Base-by-base conservation (phyloP, 2,329 filamentous ascomycete genomes). In the Amylocarpus encephaloides region DNA sequence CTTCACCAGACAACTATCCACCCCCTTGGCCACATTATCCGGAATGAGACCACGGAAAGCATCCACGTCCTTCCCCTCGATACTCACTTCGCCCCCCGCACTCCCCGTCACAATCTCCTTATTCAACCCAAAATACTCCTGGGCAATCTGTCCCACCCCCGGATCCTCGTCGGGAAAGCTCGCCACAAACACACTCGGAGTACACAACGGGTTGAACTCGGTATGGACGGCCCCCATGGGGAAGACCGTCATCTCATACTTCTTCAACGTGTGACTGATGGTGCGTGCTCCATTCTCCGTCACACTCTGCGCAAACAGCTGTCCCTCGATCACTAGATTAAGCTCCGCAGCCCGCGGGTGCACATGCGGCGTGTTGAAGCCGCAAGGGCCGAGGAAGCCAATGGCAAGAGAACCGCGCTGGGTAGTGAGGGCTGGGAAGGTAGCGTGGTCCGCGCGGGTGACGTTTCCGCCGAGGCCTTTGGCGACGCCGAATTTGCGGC, bases 331-430 rank as follows among this genome's bases (percentile, higher is more conserved):
- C 53, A 78, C 69, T 59, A 77, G 64, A 55, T 75, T 73, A 45
- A 79, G 71, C 67, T 79, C 75, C 16, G 72, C 69, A 30, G 73
- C 71, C 35, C 76, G 73, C 43, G 74, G 74, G 63, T 79, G 76
- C 3, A 74, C 70, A 67, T 79, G 76, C 13, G 76, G 74, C 11
- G 73, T 78, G 69, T 77, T 78, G 65, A 80, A 74, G 51, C 73
- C 76, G 58, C 76, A 80, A 29, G 70, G 67, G 34, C 70, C 67
- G 39, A 80, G 66, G 59, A 73, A 72, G 35, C 73, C 76, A 11
- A 80, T 64, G 2, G 74, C 73, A 65, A 76, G 73, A 49, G 70
- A 69, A 34, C 73, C 65, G 29, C 71, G 70, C 5, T 73, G 75
- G 45, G 72, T 70, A 15, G 76, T 72, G 16, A 80, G 72, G 30